These are phyloP conservation scores for Boletellus sp. DNA, from an alignment of 768 basidiomycete species.

Conservation along the genomic window DNA sequence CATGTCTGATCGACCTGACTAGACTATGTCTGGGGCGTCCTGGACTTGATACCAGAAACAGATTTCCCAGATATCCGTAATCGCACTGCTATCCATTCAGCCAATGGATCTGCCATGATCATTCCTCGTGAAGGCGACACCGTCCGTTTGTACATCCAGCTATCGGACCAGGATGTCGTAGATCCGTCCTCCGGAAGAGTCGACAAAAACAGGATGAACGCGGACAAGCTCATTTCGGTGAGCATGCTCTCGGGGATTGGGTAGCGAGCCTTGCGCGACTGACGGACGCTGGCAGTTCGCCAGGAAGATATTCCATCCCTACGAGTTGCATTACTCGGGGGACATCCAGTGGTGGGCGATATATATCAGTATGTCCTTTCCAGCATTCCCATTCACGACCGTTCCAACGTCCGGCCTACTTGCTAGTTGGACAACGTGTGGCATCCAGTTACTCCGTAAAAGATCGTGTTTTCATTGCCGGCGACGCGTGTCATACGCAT, in stretches of 20 bases:
- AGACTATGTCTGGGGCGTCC: slow-evolving; percentile 81
- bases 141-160: slow-evolving; percentile 69
- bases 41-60: slow-evolving; percentile 68
- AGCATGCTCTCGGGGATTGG: neutral
- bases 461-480: slow-evolving; percentile 72
- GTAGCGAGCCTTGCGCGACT: neutral
- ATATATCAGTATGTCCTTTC: slow-evolving; percentile 52
- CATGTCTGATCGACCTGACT: slow-evolving; percentile 17
- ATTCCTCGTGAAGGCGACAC: slow-evolving; percentile 70
- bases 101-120: slow-evolving; percentile 64
- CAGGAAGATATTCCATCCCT: slow-evolving; percentile 55
- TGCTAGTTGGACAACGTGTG: slow-evolving; percentile 68
- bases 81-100: slow-evolving; percentile 62
- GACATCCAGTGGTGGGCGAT: slow-evolving; percentile 69
- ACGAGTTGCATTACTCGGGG: slow-evolving; percentile 44
- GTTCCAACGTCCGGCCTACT: neutral
- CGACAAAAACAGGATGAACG: slow-evolving; percentile 49
- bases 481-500: slow-evolving; percentile 72
- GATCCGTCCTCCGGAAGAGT: slow-evolving; percentile 47
- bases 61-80: slow-evolving; percentile 77
- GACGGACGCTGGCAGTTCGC: slow-evolving; percentile 40
- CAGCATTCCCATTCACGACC: neutral
- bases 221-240: slow-evolving; percentile 53
- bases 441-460: slow-evolving; percentile 57
- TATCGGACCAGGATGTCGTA: slow-evolving; percentile 46